Evolutionary conservation across 2,329 filamentous ascomycete genomes (phyloP), one percentile per base, ranked within the genome.

Genomic region (Westerdykella aurantiaca): DNA sequence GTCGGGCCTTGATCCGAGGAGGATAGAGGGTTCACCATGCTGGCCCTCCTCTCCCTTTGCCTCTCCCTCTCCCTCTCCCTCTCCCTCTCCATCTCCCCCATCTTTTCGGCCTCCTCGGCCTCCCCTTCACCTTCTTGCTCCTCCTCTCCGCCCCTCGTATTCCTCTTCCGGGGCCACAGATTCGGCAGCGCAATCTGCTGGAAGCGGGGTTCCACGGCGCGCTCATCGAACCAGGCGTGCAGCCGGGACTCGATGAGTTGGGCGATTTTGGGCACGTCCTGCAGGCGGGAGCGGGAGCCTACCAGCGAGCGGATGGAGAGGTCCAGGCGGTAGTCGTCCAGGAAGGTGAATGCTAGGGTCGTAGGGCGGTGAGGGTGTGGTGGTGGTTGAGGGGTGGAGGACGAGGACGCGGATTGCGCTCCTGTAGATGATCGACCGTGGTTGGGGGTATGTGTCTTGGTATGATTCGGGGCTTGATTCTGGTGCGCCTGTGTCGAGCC

Each of bases 341-440:
- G 76, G 62, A 98, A 98, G 44, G 88, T 94, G 68, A 98, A 97
- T 0, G 88, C 88, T 66, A 98, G 85, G 63, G 89, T 94, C 3
- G 93, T 95, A 4, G 86, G 86, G 3, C 70, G 46, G 64, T 67
- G 51, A 54, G 61, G 47, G 51, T 53, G 31, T 47, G 52, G 41
- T 13, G 51, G 33, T 31, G 45, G 44, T 12, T 25, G 5, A 22
- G 34, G 41, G 21, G 40, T 11, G 6, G 50, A 53, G 13, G 60
- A 52, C 12, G 54, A 54, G 7, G 63, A 61, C 9, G 66, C 68
- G 84, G 56, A 81, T 80, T 0, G 56, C 49, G 29, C 40, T 29
- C 25, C 11, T 5, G 25, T 29, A 29, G 25, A 2, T 52, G 25
- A 2, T 52, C 31, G 58, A 43, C 38, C 52, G 40, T 50, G 56